These are phyloP conservation scores for Alternaria hordeiaustralica DNA, from an alignment of 2,329 filamentous ascomycete species.

Conservation along the genomic window DNA sequence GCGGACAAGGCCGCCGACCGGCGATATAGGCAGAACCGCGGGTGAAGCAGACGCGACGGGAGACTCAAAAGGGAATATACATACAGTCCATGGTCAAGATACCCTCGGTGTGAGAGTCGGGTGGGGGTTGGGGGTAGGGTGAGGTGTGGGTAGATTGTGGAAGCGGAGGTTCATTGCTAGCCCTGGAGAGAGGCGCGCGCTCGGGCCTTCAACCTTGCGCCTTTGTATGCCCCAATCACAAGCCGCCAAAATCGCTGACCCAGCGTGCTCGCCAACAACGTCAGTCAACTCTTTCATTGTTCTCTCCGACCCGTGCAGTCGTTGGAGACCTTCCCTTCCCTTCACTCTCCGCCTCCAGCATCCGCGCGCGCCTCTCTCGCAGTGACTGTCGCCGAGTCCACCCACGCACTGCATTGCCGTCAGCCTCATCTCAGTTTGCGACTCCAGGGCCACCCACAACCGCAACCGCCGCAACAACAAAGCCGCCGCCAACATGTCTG, in stretches of 20 bases:
- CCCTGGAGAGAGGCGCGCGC: background rate
- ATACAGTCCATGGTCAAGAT: conserved; percentile 66
- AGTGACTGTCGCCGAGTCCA: conserved; percentile 10
- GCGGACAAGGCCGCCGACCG: conserved; percentile 36
- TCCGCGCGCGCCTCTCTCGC: conserved; percentile 2
- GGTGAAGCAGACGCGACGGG: conserved; percentile 26
- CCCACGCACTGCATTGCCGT: conserved; percentile 19
- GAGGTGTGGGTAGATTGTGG: conserved; percentile 39
- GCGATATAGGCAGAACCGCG: conserved; percentile 24
- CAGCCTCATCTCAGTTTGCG: conserved; percentile 27
- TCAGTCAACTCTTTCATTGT: conserved; percentile 17
- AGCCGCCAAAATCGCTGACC: conserved; percentile 18
- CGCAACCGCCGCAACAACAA: conserved; percentile 13
- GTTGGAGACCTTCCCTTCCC: background rate
- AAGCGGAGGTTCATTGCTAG: conserved; percentile 29
- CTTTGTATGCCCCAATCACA: conserved; percentile 11
- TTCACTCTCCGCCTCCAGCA: background rate
- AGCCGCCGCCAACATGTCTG: conserved; percentile 68
- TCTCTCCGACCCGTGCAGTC: conserved; percentile 4
- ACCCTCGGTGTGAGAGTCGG: conserved; percentile 47
- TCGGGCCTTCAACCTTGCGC: background rate
- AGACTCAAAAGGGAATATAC: conserved; percentile 50
- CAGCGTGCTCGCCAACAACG: conserved; percentile 26
- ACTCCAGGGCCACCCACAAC: background rate
- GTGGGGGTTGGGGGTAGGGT: conserved; percentile 38